Percentiles rank a stretch among this genome's conserved stretches.
These are phyloP conservation scores for Monosporascus ibericus DNA, from an alignment of 2,329 filamentous ascomycete species.

Conservation along the genomic window DNA sequence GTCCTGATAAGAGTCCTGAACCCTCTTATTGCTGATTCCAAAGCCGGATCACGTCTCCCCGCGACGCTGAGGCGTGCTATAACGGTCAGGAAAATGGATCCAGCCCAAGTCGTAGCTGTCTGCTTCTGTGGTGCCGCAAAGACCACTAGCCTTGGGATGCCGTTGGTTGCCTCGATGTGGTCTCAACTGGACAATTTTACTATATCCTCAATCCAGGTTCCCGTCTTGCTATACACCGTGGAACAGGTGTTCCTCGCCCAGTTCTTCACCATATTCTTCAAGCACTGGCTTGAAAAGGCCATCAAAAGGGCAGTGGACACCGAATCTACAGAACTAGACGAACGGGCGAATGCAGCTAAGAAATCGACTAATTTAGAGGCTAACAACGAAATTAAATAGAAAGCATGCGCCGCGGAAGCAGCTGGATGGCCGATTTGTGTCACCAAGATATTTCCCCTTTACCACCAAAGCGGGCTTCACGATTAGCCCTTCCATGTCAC, in stretches of 20 bases:
- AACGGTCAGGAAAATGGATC: constrained; percentile 46
- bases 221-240: constrained; percentile 56
- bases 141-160: constrained; percentile 64
- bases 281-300: constrained; percentile 34
- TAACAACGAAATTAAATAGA: not conserved
- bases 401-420: not conserved
- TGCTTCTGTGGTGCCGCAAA: constrained; percentile 72
- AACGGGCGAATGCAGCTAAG: not conserved
- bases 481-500: too few species aligned
- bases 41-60: constrained; percentile 20
- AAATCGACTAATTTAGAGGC: not conserved
- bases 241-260: constrained; percentile 40
- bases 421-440: too few species aligned
- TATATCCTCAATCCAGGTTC: constrained; percentile 55
- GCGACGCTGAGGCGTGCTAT: constrained; percentile 26
- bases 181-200: constrained; percentile 45
- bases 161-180: constrained; percentile 64
- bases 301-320: constrained; percentile 17
- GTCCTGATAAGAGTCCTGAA: constrained; percentile 28
- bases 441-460: too few species aligned
- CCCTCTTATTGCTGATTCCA: constrained; percentile 26
- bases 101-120: constrained; percentile 60
- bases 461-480: too few species aligned
- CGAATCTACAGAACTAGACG: constrained; percentile 10
- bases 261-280: constrained; percentile 34